Evolutionary conservation across 2,329 filamentous ascomycete genomes (phyloP), one percentile per base, ranked within the genome.

Genomic region (Davidsoniella eucalypti): DNA sequence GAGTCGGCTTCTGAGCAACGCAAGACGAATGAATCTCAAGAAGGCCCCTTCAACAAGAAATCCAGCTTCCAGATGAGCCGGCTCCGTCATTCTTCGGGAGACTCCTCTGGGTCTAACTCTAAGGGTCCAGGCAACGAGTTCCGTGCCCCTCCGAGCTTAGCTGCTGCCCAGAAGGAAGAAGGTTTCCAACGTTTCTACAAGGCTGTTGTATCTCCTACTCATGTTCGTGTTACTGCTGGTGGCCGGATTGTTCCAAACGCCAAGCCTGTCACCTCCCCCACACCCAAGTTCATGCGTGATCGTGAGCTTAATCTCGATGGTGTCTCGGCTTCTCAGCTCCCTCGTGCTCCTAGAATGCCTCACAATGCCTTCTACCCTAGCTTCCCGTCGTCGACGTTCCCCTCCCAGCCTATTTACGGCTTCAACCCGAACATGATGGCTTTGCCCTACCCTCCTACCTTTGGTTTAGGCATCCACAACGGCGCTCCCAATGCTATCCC

Each of bases 101-200:
- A 50, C 18, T 50, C 44, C 3, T 36, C 44, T 6, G 25, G 45
- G 14, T 44, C 51, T 17, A 53, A 41, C 16, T 61, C 48, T 7
- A 21, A 43, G 14, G 62, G 44, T 5, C 42, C 48, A 41, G 63
- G 59, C 40, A 71, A 71, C 44, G 73, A 75, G 5, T 63, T 76
- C 36, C 64, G 71, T 47, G 75, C 75, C 18, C 76, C 76, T 9
- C 61, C 68, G 17, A 73, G 69, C 7, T 61, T 73, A 33, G 63
- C 61, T 37, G 29, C 29, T 12, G 71, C 73, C 23, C 77, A 81
- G 59, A 71, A 73, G 56, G 71, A 70, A 33, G 76, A 81, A 59
- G 78, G 78, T n/a, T 82, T 82, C 56, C 73, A 79, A 60, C 69
- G 72, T 48, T 82, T 82, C 59, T 81, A 78, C 64, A 77, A 78